Conservation (phyloP, 2,329 filamentous ascomycete species). For the Westerdykella aurantiaca region DNA sequence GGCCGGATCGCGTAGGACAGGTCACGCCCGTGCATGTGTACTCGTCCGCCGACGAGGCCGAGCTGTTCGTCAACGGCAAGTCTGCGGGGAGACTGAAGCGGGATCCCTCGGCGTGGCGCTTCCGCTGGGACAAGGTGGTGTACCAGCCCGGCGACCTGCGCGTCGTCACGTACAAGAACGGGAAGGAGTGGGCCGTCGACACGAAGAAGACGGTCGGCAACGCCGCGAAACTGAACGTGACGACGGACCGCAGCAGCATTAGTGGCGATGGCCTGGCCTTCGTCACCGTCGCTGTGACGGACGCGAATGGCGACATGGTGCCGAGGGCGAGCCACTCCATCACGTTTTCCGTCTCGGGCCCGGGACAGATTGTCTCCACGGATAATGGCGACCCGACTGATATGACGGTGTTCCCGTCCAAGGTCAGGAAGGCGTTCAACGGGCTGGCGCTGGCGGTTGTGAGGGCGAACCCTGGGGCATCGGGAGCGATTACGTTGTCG, state of each 20-base stretch:
- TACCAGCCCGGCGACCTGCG: conserved; percentile 46
- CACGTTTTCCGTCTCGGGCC: conserved; percentile 41
- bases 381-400: conserved; percentile 46
- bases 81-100: conserved; percentile 41
- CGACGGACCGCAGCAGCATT: conserved; percentile 40
- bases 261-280: conserved; percentile 45
- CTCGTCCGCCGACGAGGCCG: conserved; percentile 48
- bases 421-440: conserved; percentile 20
- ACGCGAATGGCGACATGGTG: conserved; percentile 42
- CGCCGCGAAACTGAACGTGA: conserved; percentile 37
- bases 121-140: conserved; percentile 49
- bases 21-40: conserved; percentile 53
- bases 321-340: conserved; percentile 41
- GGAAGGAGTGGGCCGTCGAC: conserved; percentile 43
- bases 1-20: conserved; percentile 44
- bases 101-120: conserved; percentile 40
- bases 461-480: conserved; percentile 6
- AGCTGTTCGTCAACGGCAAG: conserved; percentile 50
- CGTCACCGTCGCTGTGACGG: conserved; percentile 43
- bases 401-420: conserved; percentile 17
- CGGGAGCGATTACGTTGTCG: conserved; percentile 12
- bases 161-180: conserved; percentile 47
- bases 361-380: conserved; percentile 45
- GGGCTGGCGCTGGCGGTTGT: conserved; percentile 24
- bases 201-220: conserved; percentile 40